Conservation (phyloP, 1,139 yeast genomes). For the Taphrina flavorubra region DNA sequence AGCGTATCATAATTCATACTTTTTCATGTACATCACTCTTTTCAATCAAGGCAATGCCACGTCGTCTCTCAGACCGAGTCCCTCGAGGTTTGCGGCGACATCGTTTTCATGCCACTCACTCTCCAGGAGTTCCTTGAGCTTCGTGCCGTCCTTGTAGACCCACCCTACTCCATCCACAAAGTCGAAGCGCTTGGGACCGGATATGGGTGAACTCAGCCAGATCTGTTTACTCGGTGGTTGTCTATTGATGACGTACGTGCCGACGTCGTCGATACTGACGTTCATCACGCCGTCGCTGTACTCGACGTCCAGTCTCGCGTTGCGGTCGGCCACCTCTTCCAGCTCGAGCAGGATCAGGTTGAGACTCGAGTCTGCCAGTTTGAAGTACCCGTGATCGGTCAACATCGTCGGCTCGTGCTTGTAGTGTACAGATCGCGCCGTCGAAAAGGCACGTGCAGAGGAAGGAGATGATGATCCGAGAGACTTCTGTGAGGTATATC, state of each 20-base stretch:
- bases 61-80: conserved; percentile 26
- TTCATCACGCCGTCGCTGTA: conserved; percentile 75
- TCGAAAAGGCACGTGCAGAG: conserved; percentile 19
- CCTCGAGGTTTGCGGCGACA: conserved; percentile 17
- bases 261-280: conserved; percentile 66
- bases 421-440: conserved; percentile 2
- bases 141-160: conserved; percentile 54
- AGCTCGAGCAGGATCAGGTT: conserved; percentile 20
- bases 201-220: conserved; percentile 88
- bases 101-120: conserved; percentile 48
- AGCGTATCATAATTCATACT: conserved; percentile 5
- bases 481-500: not conserved
- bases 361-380: conserved; percentile 34
- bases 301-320: conserved; percentile 32
- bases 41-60: not conserved
- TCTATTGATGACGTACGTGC: conserved; percentile 86
- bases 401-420: conserved; percentile 28
- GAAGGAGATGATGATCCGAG: not conserved
- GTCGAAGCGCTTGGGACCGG: conserved; percentile 77
- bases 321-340: conserved; percentile 32
- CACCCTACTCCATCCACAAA: conserved; percentile 53
- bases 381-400: conserved; percentile 34
- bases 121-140: conserved; percentile 52
- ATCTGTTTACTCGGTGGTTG: conserved; percentile 94
- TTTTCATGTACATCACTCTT: not conserved